A percentile compares a stretch with the other conserved stretches of the same genome.
phyloP scores from a whole-genome alignment of 2,329 filamentous ascomycete genomes.

The Anthostomella pinea region DNA sequence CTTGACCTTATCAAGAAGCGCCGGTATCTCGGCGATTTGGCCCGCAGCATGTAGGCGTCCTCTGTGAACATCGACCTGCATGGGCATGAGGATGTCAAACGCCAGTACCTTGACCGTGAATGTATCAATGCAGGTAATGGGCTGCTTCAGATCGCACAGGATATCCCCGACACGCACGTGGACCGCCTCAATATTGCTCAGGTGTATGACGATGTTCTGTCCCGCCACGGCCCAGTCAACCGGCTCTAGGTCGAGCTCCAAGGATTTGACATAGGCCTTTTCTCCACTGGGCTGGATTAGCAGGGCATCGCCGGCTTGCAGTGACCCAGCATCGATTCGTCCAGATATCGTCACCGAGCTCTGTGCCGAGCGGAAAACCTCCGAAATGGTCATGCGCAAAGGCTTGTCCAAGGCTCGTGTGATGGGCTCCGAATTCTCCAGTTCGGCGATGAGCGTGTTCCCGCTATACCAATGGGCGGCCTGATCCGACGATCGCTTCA shows the following conservation, averaged over 20 bases:
- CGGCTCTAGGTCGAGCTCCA: constrained; percentile 71
- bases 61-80: constrained; percentile 83
- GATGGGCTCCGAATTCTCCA: constrained; percentile 78
- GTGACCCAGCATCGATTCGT: constrained; percentile 75
- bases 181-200: constrained; percentile 79
- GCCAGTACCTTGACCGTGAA: constrained; percentile 84
- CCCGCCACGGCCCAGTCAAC: constrained; percentile 91
- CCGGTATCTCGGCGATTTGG: constrained; percentile 67
- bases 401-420: constrained; percentile 71
- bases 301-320: constrained; percentile 81
- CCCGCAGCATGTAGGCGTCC: constrained; percentile 79
- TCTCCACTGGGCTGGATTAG: constrained; percentile 79
- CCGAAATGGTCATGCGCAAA: constrained; percentile 80
- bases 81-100: constrained; percentile 85
- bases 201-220: constrained; percentile 80
- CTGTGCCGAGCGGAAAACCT: constrained; percentile 79
- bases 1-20: constrained; percentile 73
- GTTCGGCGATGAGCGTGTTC: constrained; percentile 73
- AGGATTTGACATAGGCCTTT: constrained; percentile 73
- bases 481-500: constrained; percentile 51
- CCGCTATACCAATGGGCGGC: constrained; percentile 77
- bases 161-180: constrained; percentile 84
- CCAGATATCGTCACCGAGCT: constrained; percentile 84
- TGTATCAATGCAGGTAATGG: constrained; percentile 67
- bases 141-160: constrained; percentile 66